These are phyloP conservation scores for Chytriomyces confervae DNA, from an alignment of 192 early-diverging fungal species.

Conservation along the genomic window DNA sequence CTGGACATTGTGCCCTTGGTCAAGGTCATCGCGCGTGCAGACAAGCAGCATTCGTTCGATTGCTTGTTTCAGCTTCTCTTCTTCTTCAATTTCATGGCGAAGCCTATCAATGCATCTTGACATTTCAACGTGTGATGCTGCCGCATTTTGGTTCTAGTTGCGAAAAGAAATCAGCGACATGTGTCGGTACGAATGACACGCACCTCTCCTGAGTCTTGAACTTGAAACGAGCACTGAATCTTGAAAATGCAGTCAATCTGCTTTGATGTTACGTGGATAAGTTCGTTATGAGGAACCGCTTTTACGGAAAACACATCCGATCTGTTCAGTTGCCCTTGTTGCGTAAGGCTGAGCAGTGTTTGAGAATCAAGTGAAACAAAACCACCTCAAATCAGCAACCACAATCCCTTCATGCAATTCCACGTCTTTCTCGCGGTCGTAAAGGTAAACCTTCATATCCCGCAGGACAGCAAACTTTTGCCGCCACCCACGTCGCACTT, in stretches of 20 bases:
- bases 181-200: background rate
- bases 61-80: conserved; percentile 54
- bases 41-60: conserved; percentile 49
- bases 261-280: conserved; percentile 56
- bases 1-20: conserved; percentile 34
- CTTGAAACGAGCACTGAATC: conserved; percentile 33
- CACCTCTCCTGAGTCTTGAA: background rate
- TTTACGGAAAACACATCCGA: conserved; percentile 52
- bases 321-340: conserved; percentile 3
- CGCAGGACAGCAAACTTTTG: conserved; percentile 45
- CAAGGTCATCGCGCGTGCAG: conserved; percentile 38
- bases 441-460: conserved; percentile 48
- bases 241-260: conserved; percentile 65
- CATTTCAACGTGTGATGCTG: conserved; percentile 17
- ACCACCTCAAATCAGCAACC: conserved; percentile 48
- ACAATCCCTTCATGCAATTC: conserved; percentile 38
- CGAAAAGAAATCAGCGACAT: background rate
- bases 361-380: background rate
- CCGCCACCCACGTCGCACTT: conserved; percentile 60
- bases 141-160: conserved; percentile 15
- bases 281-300: conserved; percentile 56
- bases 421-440: conserved; percentile 48
- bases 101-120: conserved; percentile 45
- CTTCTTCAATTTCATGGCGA: conserved; percentile 47
- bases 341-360: background rate